Evolutionary conservation across 179 eudicot genomes (phyloP).

Genomic region (Camellia oleifera): DNA sequence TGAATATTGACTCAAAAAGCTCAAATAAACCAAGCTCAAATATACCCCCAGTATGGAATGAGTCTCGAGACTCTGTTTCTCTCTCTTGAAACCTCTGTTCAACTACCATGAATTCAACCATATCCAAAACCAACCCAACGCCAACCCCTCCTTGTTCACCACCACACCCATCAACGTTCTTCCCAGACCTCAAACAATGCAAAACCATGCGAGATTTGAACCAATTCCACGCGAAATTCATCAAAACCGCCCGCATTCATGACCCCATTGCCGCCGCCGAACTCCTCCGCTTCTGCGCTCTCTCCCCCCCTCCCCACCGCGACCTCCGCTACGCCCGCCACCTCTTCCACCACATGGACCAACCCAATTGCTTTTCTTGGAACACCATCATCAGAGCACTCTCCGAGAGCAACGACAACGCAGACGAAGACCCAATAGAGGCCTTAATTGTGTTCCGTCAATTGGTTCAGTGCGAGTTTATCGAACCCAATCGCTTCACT

Average conservation of each 20-base stretch:
- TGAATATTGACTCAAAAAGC: too few species aligned
- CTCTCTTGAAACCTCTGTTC: not conserved
- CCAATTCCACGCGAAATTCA: constrained; percentile 47
- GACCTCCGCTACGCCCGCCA: constrained; percentile 38
- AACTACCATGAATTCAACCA: constrained; percentile 21
- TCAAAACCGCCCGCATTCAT: constrained; percentile 46
- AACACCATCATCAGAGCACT: constrained; percentile 59
- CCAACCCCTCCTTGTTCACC: not conserved
- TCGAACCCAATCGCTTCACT: constrained; percentile 43
- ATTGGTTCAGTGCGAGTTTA: constrained; percentile 29
- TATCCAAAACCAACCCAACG: constrained; percentile 5
- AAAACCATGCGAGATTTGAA: constrained; percentile 34
- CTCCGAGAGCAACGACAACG: constrained; percentile 22
- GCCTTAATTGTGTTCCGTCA: constrained; percentile 25
- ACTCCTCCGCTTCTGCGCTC: constrained; percentile 36
- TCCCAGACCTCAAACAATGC: constrained; percentile 43
- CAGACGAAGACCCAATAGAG: constrained; percentile 24
- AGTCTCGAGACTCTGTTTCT: not conserved
- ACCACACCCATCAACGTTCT: constrained; percentile 31
- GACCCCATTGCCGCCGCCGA: constrained; percentile 51
- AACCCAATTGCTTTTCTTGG: constrained; percentile 49
- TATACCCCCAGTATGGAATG: too few species aligned
- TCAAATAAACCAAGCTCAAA: too few species aligned
- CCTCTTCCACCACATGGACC: constrained; percentile 32
- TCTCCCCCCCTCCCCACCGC: constrained; percentile 21